Evolutionary conservation across 805 yeast genomes (phyloP).

Genomic region (Saccharomycopsis fibuligera): DNA sequence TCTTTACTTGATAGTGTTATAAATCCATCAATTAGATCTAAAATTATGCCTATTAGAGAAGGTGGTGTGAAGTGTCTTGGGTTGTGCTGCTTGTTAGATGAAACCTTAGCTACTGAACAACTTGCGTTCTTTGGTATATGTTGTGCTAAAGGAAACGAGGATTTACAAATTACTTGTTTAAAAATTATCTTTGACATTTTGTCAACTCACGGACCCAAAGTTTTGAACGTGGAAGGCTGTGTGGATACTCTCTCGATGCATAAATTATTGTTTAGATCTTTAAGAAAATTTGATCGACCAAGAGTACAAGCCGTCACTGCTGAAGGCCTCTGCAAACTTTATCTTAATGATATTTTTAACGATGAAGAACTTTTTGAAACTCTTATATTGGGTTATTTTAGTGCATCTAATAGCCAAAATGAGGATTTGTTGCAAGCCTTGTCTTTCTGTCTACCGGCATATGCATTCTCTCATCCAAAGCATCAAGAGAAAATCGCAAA

Average conservation of each 20-base stretch:
- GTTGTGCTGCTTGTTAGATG: conserved; percentile 67
- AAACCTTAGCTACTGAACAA: conserved; percentile 56
- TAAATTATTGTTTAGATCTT: conserved; percentile 59
- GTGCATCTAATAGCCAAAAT: conserved; percentile 56
- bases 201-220: conserved; percentile 66
- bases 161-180: conserved; percentile 54
- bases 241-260: conserved; percentile 64
- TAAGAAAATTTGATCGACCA: conserved; percentile 51
- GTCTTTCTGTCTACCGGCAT: conserved; percentile 83
- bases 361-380: conserved; percentile 70
- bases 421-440: conserved; percentile 70
- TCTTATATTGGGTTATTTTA: conserved; percentile 66
- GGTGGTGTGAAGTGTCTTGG: conserved; percentile 75
- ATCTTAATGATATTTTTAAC: conserved; percentile 66
- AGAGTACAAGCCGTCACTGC: conserved; percentile 75
- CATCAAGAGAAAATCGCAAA: conserved; percentile 66
- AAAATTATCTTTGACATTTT: conserved; percentile 73
- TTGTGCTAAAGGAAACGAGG: conserved; percentile 59
- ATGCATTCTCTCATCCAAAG: conserved; percentile 63
- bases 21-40: conserved; percentile 66
- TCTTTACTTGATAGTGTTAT: conserved; percentile 73
- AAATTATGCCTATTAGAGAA: conserved; percentile 46
- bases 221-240: conserved; percentile 53
- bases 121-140: conserved; percentile 62
- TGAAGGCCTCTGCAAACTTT: conserved; percentile 78